Conservation (phyloP, 768 basidiomycete genomes). For the Hortiboletus campestris region DNA sequence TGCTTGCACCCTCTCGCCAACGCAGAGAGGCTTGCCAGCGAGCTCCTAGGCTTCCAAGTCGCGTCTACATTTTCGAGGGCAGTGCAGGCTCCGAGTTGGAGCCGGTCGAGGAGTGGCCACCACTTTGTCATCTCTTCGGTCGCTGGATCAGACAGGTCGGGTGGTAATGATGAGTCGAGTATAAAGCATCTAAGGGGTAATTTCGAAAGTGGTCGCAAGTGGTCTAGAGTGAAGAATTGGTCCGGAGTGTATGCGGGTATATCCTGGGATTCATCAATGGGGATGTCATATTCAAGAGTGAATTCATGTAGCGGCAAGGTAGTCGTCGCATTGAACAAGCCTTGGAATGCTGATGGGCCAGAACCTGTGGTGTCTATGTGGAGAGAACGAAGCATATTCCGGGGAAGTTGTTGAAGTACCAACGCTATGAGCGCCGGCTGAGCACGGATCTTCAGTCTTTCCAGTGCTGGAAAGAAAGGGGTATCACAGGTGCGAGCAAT, state of each 20-base stretch:
- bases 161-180: constrained; percentile 41
- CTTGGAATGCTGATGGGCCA: constrained; percentile 33
- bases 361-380: constrained; percentile 38
- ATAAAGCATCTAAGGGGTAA: constrained; percentile 36
- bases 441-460: constrained; percentile 41
- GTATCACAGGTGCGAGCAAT: background rate
- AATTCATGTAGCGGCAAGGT: constrained; percentile 36
- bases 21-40: constrained; percentile 15
- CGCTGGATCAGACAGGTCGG: constrained; percentile 37
- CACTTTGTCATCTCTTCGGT: constrained; percentile 38
- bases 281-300: constrained; percentile 39
- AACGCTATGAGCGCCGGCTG: constrained; percentile 33
- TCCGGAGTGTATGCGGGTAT: constrained; percentile 18
- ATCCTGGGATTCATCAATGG: constrained; percentile 33
- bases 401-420: constrained; percentile 35
- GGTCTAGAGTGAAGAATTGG: constrained; percentile 26
- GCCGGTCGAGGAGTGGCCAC: constrained; percentile 45
- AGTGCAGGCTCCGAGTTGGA: constrained; percentile 39
- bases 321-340: constrained; percentile 33
- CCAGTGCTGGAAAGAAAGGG: constrained; percentile 36
- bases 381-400: constrained; percentile 34
- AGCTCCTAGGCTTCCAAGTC: constrained; percentile 19
- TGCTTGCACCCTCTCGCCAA: constrained; percentile 18
- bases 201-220: constrained; percentile 35
- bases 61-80: constrained; percentile 24